Conservation (phyloP, 306 rosid species). For the Dalbergia cultrata region DNA sequence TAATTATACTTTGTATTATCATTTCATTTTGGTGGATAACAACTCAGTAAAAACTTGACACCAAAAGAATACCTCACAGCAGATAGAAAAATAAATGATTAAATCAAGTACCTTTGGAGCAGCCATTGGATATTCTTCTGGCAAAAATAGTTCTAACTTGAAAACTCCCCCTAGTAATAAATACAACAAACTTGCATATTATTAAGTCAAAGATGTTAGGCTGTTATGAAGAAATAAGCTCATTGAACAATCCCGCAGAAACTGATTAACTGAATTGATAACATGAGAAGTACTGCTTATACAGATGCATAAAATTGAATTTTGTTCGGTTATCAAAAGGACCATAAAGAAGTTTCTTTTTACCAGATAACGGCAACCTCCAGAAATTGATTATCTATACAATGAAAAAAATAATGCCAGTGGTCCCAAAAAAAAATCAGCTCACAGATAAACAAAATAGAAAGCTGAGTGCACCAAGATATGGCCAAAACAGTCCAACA, state of each 20-base stretch:
- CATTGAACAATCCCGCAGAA: conserved; percentile 3
- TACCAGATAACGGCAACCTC: background rate
- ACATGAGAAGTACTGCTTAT: background rate
- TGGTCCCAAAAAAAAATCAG: background rate
- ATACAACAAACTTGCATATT: conserved; percentile 35
- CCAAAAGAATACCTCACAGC: background rate
- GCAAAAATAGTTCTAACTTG: conserved; percentile 95
- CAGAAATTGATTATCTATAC: conserved; percentile 6
- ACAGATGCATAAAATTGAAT: conserved; percentile 5
- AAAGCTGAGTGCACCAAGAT: conserved; percentile 14
- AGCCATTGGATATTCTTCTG: conserved; percentile 99
- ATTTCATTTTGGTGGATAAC: conserved; percentile 14
- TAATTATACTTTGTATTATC: background rate
- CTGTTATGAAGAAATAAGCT: conserved; percentile 8
- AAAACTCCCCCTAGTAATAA: conserved; percentile 83
- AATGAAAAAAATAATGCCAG: conserved; percentile 2
- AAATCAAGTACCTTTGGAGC: conserved; percentile 86
- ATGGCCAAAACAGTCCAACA: background rate
- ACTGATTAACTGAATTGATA: background rate
- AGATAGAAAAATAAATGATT: conserved; percentile 24
- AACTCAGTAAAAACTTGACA: conserved; percentile 8
- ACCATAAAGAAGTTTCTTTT: background rate
- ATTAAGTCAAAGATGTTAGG: background rate
- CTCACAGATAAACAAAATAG: conserved; percentile 13
- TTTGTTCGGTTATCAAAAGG: background rate